Base-by-base conservation (phyloP, 139 green algal species). In the Desmodesmus armatus region DNA sequence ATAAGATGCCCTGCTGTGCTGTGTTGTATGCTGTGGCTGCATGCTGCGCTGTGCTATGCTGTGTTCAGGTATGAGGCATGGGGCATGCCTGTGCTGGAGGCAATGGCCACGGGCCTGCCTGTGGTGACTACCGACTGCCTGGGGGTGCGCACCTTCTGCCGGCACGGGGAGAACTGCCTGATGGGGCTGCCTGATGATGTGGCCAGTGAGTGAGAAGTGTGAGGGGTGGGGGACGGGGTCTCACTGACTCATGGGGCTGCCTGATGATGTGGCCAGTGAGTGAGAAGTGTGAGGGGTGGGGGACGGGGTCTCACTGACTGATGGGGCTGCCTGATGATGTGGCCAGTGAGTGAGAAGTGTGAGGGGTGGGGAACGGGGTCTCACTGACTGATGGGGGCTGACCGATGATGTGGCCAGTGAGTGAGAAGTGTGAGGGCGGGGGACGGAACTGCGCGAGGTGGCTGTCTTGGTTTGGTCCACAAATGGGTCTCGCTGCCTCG, bases 41-140 rank as follows among this genome's bases (percentile, higher is more conserved):
- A 58, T 78, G 40, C 25, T 80, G 49, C 47, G 35, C n/a, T n/a
- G n/a, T n/a, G n/a, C n/a, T n/a, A 3, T 71, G 49, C 37, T 82
- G 51, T 53, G 31, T 91, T 76, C 17, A 87, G 80, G 19, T 96
- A 96, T 44, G 93, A 96, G 78, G 93, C 93, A 2, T 96, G 91
- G 91, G 93, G 93, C 58, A 94, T 96, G 93, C 93, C 93, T n/a
- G 91, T 96, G n/a, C 84, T 96, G 37, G 93, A 96, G 60, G 93
- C 91, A 3, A 96, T 96, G 93, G 93, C 93, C 3, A 87, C 72
- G 3, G 91, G 93, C 5, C 80, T 96, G 9, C 69, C 93, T 2
- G 89, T 93, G 2, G 93, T 96, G 9, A 89, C 88, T 51, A 93
- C 90, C 21, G 65, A 85, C 33, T 95, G 89, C 73, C 82, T 92